These are phyloP conservation scores for Rhodosporidiobolus sp. DNA, from an alignment of 768 basidiomycete species.

Conservation along the genomic window DNA sequence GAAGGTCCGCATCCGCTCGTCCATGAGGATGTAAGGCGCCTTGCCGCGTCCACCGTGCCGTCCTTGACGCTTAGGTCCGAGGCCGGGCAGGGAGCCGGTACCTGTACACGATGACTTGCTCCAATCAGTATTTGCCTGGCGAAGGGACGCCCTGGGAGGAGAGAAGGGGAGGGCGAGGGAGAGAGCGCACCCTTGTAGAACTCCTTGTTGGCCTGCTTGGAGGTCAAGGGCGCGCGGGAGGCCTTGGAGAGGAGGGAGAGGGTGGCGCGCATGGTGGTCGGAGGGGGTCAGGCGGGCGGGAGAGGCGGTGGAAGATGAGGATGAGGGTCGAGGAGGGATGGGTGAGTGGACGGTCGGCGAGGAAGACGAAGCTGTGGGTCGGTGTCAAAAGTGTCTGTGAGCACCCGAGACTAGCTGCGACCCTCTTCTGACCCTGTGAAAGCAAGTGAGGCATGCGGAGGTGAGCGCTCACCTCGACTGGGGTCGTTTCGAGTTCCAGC, in stretches of 20 bases:
- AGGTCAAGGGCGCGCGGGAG: conserved; percentile 72
- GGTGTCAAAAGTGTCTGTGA: too few species aligned
- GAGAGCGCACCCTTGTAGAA: conserved; percentile 79
- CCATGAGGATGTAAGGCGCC: conserved; percentile 44
- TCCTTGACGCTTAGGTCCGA: conserved; percentile 74
- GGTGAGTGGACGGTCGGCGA: too few species aligned
- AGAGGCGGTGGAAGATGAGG: too few species aligned
- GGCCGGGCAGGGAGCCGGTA: conserved; percentile 67
- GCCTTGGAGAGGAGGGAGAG: conserved; percentile 72
- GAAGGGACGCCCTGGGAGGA: neutral
- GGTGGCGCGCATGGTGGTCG: conserved; percentile 55
- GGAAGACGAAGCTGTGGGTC: too few species aligned
- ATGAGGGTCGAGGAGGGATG: too few species aligned
- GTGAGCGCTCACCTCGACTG: too few species aligned
- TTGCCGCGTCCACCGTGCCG: conserved; percentile 70
- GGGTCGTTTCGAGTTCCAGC: too few species aligned
- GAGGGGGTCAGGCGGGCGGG: neutral
- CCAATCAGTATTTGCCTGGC: too few species aligned
- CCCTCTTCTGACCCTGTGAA: too few species aligned
- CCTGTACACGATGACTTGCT: conserved; percentile 54
- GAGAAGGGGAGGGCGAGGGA: conserved; percentile 22
- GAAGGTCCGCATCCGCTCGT: conserved; percentile 44
- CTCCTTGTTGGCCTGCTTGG: conserved; percentile 90
- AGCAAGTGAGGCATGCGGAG: too few species aligned
- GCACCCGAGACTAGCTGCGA: too few species aligned